Evolutionary conservation across 768 basidiomycete species (phyloP).

Genomic region (Nevesoporus exiguus): DNA sequence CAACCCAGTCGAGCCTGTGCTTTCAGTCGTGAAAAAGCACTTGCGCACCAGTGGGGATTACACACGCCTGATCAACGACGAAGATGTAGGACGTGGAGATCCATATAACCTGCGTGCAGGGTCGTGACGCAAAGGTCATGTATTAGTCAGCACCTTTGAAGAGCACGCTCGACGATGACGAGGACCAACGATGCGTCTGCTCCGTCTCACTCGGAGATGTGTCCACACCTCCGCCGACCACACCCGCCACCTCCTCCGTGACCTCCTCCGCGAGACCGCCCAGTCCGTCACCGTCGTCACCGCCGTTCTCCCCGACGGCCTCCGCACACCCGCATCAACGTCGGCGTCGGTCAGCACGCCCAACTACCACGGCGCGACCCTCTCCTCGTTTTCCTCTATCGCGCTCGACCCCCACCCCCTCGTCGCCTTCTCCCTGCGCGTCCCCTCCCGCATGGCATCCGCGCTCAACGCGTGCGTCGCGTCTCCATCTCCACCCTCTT

Average conservation of each 20-base stretch:
- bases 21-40: too few relatives aligned
- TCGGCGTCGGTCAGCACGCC: neutral
- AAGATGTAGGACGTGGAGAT: too few relatives aligned
- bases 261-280: constrained; percentile 68
- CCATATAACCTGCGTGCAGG: too few relatives aligned
- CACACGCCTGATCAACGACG: too few relatives aligned
- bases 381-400: constrained; percentile 91
- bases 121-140: neutral
- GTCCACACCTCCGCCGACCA: constrained; percentile 11
- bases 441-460: constrained; percentile 85
- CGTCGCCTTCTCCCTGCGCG: constrained; percentile 83
- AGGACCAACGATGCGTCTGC: neutral
- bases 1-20: too few relatives aligned
- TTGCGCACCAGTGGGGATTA: too few relatives aligned
- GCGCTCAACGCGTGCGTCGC: constrained; percentile 45
- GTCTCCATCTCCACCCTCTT: too few relatives aligned
- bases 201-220: neutral
- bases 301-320: constrained; percentile 53
- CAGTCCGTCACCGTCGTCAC: constrained; percentile 89
- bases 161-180: neutral
- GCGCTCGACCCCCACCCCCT: constrained; percentile 86
- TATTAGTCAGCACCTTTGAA: neutral
- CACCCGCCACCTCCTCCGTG: constrained; percentile 38
- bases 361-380: constrained; percentile 81
- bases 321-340: too few relatives aligned